These are phyloP conservation scores for Coniochaeta prunicola DNA, from an alignment of 2,329 filamentous ascomycete species.

Conservation along the genomic window DNA sequence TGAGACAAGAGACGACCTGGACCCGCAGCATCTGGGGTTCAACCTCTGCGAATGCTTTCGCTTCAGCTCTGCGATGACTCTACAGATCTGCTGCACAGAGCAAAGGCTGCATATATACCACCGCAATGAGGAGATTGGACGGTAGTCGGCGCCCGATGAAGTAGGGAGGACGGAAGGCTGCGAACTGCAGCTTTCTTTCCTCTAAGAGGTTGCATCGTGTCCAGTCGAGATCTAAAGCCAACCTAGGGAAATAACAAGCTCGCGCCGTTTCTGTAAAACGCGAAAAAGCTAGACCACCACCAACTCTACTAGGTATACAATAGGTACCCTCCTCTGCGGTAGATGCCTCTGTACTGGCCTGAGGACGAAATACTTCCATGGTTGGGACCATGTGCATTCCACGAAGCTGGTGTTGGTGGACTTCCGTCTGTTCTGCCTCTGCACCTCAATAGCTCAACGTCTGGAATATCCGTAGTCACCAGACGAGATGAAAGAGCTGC, in stretches of 20 bases:
- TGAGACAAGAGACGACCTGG: conserved; percentile 1
- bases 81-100: not conserved
- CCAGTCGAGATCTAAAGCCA: not conserved
- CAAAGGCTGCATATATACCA: not conserved
- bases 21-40: conserved; percentile 2
- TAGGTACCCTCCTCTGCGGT: too few relatives aligned
- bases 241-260: not conserved
- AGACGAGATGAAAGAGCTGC: conserved; percentile 3
- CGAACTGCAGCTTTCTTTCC: not conserved
- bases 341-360: too few relatives aligned
- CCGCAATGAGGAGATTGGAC: not conserved
- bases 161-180: not conserved
- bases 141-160: not conserved
- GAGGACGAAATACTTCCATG: too few relatives aligned
- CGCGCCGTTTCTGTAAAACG: not conserved
- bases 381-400: not conserved
- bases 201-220: too few relatives aligned
- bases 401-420: not conserved
- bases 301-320: too few relatives aligned
- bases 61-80: conserved; percentile 5
- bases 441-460: not conserved
- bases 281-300: not conserved
- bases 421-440: not conserved
- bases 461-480: not conserved
- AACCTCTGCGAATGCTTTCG: conserved; percentile 12